Conservation (phyloP, 129 eudicot genomes). For the Apium graveolens region DNA sequence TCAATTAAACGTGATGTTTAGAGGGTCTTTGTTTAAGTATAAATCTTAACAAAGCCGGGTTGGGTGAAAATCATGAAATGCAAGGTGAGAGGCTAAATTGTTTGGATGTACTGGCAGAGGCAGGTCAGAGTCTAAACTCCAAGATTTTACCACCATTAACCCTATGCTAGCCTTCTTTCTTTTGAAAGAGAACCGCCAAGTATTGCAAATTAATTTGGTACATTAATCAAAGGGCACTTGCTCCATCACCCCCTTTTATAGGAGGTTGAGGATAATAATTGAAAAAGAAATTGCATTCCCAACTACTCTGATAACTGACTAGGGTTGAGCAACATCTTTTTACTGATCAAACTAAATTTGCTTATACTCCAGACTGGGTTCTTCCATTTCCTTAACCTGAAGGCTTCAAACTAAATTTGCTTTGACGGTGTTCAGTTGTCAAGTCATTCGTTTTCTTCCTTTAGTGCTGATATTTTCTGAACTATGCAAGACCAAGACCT, state of each 20-base stretch:
- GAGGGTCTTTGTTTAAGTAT: background rate
- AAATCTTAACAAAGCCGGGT: background rate
- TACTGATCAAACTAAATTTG: no score
- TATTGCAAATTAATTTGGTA: background rate
- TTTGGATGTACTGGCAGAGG: background rate
- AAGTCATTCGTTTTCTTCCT: background rate
- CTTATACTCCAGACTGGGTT: no score
- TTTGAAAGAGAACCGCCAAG: background rate
- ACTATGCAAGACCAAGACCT: background rate
- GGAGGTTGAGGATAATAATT: background rate
- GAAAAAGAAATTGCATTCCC: background rate
- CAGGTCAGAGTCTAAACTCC: background rate
- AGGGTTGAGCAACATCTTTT: no score
- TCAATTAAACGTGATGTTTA: background rate
- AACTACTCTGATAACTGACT: background rate
- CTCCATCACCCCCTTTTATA: background rate
- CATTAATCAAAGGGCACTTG: background rate
- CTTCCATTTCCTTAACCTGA: background rate
- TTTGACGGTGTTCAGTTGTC: background rate
- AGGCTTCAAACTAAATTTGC: background rate
- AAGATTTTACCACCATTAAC: background rate
- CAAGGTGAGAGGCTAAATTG: background rate
- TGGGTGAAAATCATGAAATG: background rate
- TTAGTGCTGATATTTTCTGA: background rate
- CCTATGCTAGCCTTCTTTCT: background rate